Percentiles rank a stretch among this genome's conserved stretches.
phyloP scores from a whole-genome alignment of 1,284 basidiomycete species.

The Flammula alnicola region DNA sequence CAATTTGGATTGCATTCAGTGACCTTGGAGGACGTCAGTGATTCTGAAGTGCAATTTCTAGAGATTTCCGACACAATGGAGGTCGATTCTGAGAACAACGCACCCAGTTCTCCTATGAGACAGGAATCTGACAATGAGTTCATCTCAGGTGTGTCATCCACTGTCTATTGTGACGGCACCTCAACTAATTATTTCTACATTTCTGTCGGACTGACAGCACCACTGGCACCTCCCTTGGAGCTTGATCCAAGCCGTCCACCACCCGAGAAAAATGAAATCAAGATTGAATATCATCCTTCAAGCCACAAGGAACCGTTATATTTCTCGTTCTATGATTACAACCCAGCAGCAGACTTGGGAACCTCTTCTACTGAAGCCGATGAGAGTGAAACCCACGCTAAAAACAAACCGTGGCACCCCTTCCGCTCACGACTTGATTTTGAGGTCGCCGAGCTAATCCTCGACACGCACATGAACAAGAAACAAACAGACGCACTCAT shows the following conservation, averaged over 20 bases:
- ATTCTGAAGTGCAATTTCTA: no score
- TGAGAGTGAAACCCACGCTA: neutral
- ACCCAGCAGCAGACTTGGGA: no score
- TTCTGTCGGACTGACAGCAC: no score
- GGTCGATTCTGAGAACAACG: no score
- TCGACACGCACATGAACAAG: slow-evolving; percentile 6
- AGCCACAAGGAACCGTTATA: neutral
- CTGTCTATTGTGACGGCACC: no score
- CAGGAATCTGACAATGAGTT: no score
- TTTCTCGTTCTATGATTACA: neutral
- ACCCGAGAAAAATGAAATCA: neutral
- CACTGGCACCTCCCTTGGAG: neutral
- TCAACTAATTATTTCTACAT: no score
- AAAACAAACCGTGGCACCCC: slow-evolving; percentile 14
- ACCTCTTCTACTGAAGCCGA: neutral
- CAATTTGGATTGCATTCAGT: no score
- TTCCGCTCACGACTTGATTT: slow-evolving; percentile 22
- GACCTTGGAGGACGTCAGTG: no score
- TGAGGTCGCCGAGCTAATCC: slow-evolving; percentile 19
- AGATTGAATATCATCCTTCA: neutral
- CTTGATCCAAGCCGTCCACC: neutral
- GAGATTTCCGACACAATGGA: no score
- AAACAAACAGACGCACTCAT: slow-evolving; percentile 7
- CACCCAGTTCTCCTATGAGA: no score
- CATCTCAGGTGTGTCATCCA: no score